Evolutionary conservation across 352 stramenopile species (phyloP), one percentile per base, ranked within the genome.

Genomic region (Globisporangium apiculatum): DNA sequence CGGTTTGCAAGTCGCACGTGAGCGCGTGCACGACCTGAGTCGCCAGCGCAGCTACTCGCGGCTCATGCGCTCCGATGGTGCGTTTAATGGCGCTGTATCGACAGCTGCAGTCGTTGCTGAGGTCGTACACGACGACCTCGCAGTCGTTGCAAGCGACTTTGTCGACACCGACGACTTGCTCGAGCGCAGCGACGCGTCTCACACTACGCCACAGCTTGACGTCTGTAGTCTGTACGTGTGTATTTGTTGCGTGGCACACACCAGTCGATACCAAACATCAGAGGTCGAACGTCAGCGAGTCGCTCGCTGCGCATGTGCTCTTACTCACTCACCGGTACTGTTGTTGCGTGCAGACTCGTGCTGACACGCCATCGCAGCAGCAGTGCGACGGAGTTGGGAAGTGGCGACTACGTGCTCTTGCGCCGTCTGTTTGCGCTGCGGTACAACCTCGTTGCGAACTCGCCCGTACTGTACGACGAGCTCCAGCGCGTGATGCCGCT

Each of bases 371-470:
- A 67, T 18, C 41, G 53, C 31, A 62, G 52, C 9, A 62, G 64
- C 10, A 68, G 48, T 57, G 11, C 45, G 10, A 31, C 18, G 5
- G 24, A n/a, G 18, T 4, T 7, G 4, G n/a, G 42, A n/a, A 15
- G 15, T 15, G 5, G 15, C 45, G 45, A 52, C 7, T 53, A 66
- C 38, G 67, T 83, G 18, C 58, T 83, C 36, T 43, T 83, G 60
- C 68, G 71, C 0, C 61, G 69, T 18, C 59, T 83, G 24, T 62
- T 69, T 7, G 72, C 70, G 57, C 57, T 73, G 54, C 74, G 74
- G 17, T 83, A 81, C 61, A 83, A 79, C 38, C 51, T 83, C 51
- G 67, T 62, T 35, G 64, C 74, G 5, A 73, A 70, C 51, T 81
- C 72, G 14, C 55, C 71, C 0, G 48, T 73, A 53, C 51, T 83